phyloP scores from a whole-genome alignment of 179 eudicot species.

The Spergularia azorica region DNA sequence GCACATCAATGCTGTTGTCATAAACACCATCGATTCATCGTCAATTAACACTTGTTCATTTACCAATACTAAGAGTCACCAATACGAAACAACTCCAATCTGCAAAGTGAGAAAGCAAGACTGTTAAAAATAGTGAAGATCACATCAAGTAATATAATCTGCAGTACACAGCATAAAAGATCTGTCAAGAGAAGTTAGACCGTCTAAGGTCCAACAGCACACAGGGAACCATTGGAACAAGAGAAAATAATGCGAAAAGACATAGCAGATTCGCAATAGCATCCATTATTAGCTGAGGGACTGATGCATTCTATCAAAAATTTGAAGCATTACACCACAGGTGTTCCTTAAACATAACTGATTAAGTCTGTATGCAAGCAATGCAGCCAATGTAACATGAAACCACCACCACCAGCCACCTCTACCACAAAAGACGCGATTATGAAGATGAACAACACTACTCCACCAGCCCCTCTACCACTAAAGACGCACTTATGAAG shows the following conservation, averaged over 20 bases:
- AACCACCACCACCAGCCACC: too few species aligned
- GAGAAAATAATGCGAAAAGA: neutral
- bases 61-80: neutral
- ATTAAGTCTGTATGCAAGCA: neutral
- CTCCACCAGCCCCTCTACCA: too few species aligned
- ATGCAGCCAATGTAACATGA: too few species aligned
- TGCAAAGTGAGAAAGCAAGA: neutral
- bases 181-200: neutral
- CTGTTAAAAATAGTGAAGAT: neutral
- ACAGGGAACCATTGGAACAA: neutral
- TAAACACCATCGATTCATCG: neutral
- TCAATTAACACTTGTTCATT: neutral
- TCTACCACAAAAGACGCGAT: too few species aligned
- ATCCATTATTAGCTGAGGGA: neutral
- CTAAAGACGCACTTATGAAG: too few species aligned
- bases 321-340: neutral
- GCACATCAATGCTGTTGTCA: neutral
- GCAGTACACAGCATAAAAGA: neutral
- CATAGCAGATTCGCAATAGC: neutral
- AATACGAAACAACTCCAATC: neutral
- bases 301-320: neutral
- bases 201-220: neutral
- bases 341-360: neutral
- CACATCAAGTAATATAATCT: neutral
- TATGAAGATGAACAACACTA: too few species aligned